phyloP scores from a whole-genome alignment of 2,329 filamentous ascomycete genomes.

The Colletotrichum somersetense region DNA sequence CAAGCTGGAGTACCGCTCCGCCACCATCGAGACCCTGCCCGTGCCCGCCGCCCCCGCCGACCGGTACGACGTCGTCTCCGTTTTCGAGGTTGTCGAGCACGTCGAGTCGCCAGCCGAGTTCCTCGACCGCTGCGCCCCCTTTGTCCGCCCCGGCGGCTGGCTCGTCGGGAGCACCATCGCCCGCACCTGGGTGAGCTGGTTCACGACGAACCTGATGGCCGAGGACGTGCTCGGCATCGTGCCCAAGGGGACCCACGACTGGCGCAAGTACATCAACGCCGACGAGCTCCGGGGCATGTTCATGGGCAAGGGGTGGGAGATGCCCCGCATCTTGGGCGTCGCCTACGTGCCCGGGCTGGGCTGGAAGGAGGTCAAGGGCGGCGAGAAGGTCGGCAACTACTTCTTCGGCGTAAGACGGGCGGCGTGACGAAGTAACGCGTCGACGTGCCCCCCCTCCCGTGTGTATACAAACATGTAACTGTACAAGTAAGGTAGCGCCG shows the following conservation, averaged over 20 bases:
- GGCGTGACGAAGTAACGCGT: constrained; percentile 32
- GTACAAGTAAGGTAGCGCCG: constrained; percentile 20
- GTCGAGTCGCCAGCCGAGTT: constrained; percentile 82
- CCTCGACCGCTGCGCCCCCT: constrained; percentile 76
- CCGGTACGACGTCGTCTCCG: constrained; percentile 82
- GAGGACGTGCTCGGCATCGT: constrained; percentile 91
- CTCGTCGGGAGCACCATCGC: constrained; percentile 93
- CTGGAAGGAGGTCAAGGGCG: constrained; percentile 85
- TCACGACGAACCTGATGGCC: constrained; percentile 92
- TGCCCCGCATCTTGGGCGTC: constrained; percentile 78
- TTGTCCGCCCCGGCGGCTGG: constrained; percentile 93
- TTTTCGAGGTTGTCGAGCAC: constrained; percentile 97
- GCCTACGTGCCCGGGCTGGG: constrained; percentile 91
- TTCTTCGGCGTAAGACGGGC: constrained; percentile 84
- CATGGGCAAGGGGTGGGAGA: constrained; percentile 69
- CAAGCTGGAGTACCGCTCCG: constrained; percentile 80
- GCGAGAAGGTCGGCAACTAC: constrained; percentile 93
- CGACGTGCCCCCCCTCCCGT: background rate
- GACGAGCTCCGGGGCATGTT: constrained; percentile 76
- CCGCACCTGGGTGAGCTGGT: constrained; percentile 87
- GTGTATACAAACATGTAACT: constrained; percentile 23
- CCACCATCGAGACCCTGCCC: constrained; percentile 78
- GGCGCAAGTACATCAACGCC: constrained; percentile 94
- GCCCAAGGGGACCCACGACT: constrained; percentile 93
- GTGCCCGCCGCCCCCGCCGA: constrained; percentile 53